Evolutionary conservation across 1,284 basidiomycete species (phyloP), one percentile per base, ranked within the genome.

Genomic region (Papiliotrema laurentii): DNA sequence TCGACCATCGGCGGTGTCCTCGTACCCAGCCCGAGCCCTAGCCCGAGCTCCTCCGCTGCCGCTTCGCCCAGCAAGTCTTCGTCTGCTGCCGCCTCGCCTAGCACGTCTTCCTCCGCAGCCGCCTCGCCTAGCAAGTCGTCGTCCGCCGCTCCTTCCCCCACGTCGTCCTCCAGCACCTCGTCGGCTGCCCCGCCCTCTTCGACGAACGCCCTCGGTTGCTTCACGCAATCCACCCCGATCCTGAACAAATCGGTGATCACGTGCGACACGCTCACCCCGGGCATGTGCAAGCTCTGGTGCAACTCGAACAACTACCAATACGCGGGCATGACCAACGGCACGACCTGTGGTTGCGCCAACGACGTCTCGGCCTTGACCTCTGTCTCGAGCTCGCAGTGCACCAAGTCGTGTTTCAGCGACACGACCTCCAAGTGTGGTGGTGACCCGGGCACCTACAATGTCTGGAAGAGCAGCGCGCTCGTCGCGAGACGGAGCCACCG

Each of bases 281-380:
- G 38, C 21, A 62, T 58, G 54, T 66, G 64, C 46, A 54, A 59
- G 44, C 39, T 60, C 38, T 63, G 64, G 61, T 66, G 64, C 52
- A 54, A 60, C 45, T 54, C 53, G 47, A 62, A 62, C 40, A 52
- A 54, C 43, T 58, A 52, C 44, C 47, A 53, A 13, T 63, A 62
- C 49, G 47, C 60, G 10, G 56, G 54, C 27, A 34, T 59, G 24
- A 54, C 50, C 9, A 44, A 47, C 26, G 64, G 61, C 24, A 52
- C 52, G 34, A 56, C 47, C 13, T 66, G 64, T 51, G 60, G 55
- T 22, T 66, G 64, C 45, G 31, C 57, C 27, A 39, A 38, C 33
- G 36, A 25, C 45, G 31, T 40, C 19, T 4, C 25, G 9, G 18
- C 26, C 7, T 25, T 47, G 11, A 47, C 36, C 19, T 13, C 11